Conservation (phyloP, 257 asterid species). For the Dorcoceras hygrometricum region DNA sequence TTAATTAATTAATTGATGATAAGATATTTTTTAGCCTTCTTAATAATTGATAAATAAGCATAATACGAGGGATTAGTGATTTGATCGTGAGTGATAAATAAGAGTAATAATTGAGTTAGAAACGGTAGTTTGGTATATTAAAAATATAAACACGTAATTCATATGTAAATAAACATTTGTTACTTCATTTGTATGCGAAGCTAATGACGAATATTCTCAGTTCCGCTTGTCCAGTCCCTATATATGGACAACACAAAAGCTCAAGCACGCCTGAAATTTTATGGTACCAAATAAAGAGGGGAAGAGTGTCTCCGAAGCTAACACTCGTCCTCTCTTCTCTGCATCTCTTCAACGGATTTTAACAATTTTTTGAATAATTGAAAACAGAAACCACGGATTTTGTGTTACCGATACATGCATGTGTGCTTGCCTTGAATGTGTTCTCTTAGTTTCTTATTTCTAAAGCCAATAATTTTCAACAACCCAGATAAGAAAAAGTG, state of each 20-base stretch:
- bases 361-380: not conserved
- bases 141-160: too few relatives aligned
- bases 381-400: too few relatives aligned
- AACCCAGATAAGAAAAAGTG: constrained; percentile 10
- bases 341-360: not conserved
- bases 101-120: too few relatives aligned
- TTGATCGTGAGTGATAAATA: too few relatives aligned
- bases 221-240: not conserved
- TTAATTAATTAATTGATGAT: too few relatives aligned
- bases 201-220: not conserved
- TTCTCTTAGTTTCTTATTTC: not conserved
- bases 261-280: not conserved
- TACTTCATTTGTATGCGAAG: not conserved
- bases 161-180: too few relatives aligned
- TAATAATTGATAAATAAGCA: too few relatives aligned
- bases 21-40: too few relatives aligned
- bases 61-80: too few relatives aligned
- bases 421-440: not conserved
- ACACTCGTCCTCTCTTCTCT: not conserved
- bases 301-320: not conserved
- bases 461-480: constrained; percentile 14
- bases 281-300: not conserved
- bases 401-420: not conserved
- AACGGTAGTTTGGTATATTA: too few relatives aligned
- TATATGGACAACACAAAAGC: not conserved